Percentiles rank a stretch among this genome's conserved stretches.
phyloP scores from a whole-genome alignment of 768 basidiomycete genomes.

The Hortiboletus campestris region DNA sequence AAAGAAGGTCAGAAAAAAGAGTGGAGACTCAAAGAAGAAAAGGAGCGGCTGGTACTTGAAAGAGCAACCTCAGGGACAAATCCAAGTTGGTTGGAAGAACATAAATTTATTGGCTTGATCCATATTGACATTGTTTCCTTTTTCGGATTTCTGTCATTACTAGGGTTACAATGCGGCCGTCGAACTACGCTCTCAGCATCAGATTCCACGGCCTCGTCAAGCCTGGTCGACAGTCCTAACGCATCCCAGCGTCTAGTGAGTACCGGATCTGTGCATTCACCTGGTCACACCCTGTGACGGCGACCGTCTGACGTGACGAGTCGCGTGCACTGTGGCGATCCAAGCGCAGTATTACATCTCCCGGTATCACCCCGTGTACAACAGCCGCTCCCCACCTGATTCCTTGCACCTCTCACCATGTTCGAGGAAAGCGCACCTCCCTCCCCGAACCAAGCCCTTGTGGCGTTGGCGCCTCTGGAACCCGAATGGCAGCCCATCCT shows the following conservation, averaged over 20 bases:
- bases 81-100: not conserved
- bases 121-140: not conserved
- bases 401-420: conserved; percentile 14
- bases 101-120: not conserved
- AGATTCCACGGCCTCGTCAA: not conserved
- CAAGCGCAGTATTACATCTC: not conserved
- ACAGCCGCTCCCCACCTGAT: not conserved
- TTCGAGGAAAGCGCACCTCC: conserved; percentile 32
- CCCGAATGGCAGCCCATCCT: conserved; percentile 75
- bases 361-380: not conserved
- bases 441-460: conserved; percentile 32
- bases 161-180: no score
- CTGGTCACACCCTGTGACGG: not conserved
- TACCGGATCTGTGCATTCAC: no score
- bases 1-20: not conserved
- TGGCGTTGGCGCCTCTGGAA: conserved; percentile 23
- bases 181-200: no score
- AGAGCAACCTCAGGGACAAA: not conserved
- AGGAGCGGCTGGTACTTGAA: not conserved
- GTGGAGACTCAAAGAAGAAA: not conserved
- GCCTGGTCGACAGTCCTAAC: not conserved
- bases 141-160: no score
- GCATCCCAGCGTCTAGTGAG: no score
- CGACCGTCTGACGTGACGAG: not conserved
- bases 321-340: conserved; percentile 1